Base-by-base conservation (phyloP, 768 basidiomycete genomes). In the Russula sp. region DNA sequence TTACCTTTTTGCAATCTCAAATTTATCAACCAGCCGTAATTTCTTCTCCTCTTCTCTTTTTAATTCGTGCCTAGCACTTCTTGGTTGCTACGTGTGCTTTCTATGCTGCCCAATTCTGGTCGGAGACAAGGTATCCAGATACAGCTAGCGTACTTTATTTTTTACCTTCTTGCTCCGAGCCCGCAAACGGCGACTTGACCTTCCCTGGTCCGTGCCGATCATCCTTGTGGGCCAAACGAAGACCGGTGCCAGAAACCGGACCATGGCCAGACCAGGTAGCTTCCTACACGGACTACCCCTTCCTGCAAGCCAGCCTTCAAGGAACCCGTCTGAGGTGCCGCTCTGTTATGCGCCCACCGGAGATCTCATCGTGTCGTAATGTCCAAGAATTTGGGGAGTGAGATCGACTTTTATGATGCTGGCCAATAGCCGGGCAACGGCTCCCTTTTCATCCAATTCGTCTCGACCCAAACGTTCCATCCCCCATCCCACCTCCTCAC, bases 321-420 rank as follows among this genome's bases (percentile, higher is more conserved):
- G 64, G 57, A 65, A 65, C 61, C 61, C 61, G 57, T 57, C 53
- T 27, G 39, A 54, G n/a, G 52, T 44, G 47, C 37, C 51, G 54
- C 55, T 61, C 50, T 37, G 42, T 42, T 40, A 58, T 55, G 57
- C 57, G 40, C 48, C 14, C 4, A 44, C 57, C 65, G 56, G 57
- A 64, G 62, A 65, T 66, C 65, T 31, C 48, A 64, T 64, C 56
- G 53, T 64, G 57, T 63, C 37, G 61, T 66, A 66, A 66, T 55
- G 9, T 64, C 57, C 62, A 34, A 55, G 2, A 39, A 53, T 55
- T 63, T 59, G 57, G 65, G n/a, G 39, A 48, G 32, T 22, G 14
- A 51, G 57, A 64, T 64, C 62, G 18, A 49, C 40, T 47, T 59
- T 54, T 27, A 37, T 47, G 31, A 57, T 40, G 7, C 20, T 18